phyloP scores from a whole-genome alignment of 129 eudicot genomes.

The Flaveria bidentis region DNA sequence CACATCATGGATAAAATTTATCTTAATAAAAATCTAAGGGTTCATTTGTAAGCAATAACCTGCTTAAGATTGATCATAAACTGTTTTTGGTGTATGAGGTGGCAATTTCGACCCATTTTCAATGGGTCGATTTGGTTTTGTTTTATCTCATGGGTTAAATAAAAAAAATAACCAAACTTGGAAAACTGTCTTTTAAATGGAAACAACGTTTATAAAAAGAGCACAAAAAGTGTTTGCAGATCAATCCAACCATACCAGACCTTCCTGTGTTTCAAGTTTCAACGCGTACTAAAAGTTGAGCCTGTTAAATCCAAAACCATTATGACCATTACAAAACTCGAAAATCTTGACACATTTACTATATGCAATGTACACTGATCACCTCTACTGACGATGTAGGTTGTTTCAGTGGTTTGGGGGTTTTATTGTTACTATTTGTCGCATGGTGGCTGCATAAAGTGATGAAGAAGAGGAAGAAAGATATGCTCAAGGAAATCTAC shows the following conservation, averaged over 20 bases:
- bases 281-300: not conserved
- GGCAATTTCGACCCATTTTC: not conserved
- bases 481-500: not conserved
- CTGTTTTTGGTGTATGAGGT: not conserved
- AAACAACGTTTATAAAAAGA: not conserved
- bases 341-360: slow-evolving; percentile 3
- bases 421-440: not conserved
- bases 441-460: slow-evolving; percentile 11
- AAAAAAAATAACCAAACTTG: not conserved
- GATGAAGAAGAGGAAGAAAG: not conserved
- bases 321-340: not conserved
- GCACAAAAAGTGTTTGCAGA: no score
- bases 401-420: slow-evolving; percentile 14
- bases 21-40: not conserved
- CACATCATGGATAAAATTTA: not conserved
- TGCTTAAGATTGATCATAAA: not conserved
- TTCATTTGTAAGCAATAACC: not conserved
- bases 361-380: not conserved
- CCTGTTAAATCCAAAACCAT: not conserved
- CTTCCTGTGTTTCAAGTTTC: no score
- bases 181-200: not conserved
- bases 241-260: no score
- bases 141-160: not conserved
- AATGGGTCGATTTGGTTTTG: not conserved
- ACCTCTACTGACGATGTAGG: not conserved